These are phyloP conservation scores for Colletotrichum acutatum DNA, from an alignment of 2,329 filamentous ascomycete genomes.

Conservation along the genomic window DNA sequence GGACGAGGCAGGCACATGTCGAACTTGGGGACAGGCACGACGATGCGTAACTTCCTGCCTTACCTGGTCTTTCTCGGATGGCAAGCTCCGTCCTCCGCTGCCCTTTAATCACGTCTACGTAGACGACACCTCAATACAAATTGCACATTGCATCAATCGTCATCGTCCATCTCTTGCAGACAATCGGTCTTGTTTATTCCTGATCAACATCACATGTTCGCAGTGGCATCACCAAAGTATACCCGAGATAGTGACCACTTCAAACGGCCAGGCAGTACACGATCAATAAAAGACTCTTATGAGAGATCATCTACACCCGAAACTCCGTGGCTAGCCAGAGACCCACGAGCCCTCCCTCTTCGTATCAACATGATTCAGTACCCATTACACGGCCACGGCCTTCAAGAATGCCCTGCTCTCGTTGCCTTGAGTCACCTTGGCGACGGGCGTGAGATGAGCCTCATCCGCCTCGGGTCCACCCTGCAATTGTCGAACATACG, in stretches of 20 bases:
- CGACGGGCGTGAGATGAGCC: conserved; percentile 60
- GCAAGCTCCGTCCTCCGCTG: neutral
- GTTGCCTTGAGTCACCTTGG: conserved; percentile 66
- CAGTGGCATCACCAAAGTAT: neutral
- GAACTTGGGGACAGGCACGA: neutral
- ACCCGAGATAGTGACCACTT: neutral
- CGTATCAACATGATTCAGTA: neutral
- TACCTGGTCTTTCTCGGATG: neutral
- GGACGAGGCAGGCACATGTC: neutral
- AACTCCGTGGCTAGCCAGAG: neutral
- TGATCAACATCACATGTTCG: no score
- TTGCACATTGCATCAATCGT: neutral
- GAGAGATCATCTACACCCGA: neutral
- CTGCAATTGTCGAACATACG: conserved; percentile 60
- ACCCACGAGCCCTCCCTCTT: neutral
- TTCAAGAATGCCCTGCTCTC: conserved; percentile 65
- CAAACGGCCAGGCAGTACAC: neutral
- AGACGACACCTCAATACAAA: no score
- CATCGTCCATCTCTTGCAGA: neutral
- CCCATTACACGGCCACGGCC: conserved; percentile 50
- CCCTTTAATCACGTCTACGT: neutral
- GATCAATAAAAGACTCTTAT: neutral
- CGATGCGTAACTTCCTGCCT: neutral
- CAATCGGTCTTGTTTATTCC: no score
- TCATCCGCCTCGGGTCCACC: conserved; percentile 44